phyloP scores from a whole-genome alignment of 441 rosid species.

The Breynia disticha region DNA sequence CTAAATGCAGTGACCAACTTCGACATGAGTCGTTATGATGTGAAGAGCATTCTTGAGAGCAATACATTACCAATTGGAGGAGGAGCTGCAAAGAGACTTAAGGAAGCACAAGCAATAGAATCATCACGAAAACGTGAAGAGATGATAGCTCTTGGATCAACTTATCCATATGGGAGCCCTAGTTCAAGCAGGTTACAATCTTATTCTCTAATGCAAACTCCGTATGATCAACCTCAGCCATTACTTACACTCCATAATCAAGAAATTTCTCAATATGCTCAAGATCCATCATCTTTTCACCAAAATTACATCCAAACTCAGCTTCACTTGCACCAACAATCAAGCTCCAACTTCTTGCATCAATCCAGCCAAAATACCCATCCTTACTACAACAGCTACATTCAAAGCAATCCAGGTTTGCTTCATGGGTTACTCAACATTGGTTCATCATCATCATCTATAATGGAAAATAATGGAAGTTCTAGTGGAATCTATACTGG shows the following conservation, averaged over 20 bases:
- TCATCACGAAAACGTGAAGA: conserved; percentile 75
- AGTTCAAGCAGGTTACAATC: conserved; percentile 49
- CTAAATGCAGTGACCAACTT: conserved; percentile 93
- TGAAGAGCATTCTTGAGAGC: conserved; percentile 91
- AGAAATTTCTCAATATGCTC: conserved; percentile 49
- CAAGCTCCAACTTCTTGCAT: conserved; percentile 31
- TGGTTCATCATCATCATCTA: conserved; percentile 31
- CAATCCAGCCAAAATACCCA: conserved; percentile 29
- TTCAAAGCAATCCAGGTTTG: conserved; percentile 59
- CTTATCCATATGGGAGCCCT: conserved; percentile 52
- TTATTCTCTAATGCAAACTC: conserved; percentile 48
- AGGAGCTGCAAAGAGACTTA: conserved; percentile 85
- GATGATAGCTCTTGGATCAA: conserved; percentile 68
- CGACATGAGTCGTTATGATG: conserved; percentile 90
- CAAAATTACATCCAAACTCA: conserved; percentile 65
- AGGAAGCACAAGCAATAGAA: conserved; percentile 96
- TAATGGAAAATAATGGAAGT: conserved; percentile 41
- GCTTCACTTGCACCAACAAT: conserved; percentile 62
- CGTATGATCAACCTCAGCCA: conserved; percentile 61
- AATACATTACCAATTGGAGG: conserved; percentile 88
- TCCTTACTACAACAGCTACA: conserved; percentile 45
- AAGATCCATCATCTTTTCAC: conserved; percentile 43
- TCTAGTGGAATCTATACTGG: conserved; percentile 41
- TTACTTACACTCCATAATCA: conserved; percentile 60
- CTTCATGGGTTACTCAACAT: conserved; percentile 63